Conservation (phyloP, 805 yeast species). For the Lachancea kluyveri region DNA sequence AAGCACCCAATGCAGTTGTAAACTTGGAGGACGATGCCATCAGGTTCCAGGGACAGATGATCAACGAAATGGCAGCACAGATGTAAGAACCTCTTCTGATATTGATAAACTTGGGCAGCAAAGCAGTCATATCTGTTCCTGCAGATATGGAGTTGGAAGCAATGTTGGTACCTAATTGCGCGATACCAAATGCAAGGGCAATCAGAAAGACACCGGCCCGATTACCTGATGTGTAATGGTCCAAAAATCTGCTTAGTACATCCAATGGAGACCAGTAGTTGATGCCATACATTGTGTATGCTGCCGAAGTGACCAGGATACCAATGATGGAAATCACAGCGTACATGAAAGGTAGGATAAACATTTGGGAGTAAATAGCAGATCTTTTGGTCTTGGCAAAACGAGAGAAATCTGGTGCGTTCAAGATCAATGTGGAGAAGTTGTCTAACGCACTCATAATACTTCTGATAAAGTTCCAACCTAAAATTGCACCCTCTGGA, state of each 20-base stretch:
- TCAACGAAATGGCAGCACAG: slow-evolving; percentile 61
- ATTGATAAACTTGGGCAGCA: slow-evolving; percentile 53
- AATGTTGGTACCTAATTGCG: slow-evolving; percentile 74
- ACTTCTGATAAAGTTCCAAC: slow-evolving; percentile 75
- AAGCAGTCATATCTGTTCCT: slow-evolving; percentile 51
- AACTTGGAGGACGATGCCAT: slow-evolving; percentile 58
- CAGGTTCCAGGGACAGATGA: slow-evolving; percentile 77
- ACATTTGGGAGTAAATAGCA: slow-evolving; percentile 43
- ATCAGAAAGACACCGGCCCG: slow-evolving; percentile 71
- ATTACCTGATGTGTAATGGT: slow-evolving; percentile 40
- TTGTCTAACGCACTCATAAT: slow-evolving; percentile 73
- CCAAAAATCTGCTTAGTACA: slow-evolving; percentile 45
- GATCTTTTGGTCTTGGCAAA: slow-evolving; percentile 51
- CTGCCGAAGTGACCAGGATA: slow-evolving; percentile 70
- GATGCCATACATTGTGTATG: slow-evolving; percentile 35
- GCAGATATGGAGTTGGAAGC: slow-evolving; percentile 59
- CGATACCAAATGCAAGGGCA: slow-evolving; percentile 56
- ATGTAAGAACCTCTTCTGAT: slow-evolving; percentile 58
- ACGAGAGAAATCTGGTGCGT: slow-evolving; percentile 80
- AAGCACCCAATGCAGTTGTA: slow-evolving; percentile 70
- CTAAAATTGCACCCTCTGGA: slow-evolving; percentile 35
- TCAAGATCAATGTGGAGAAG: slow-evolving; percentile 72
- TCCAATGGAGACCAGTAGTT: slow-evolving; percentile 46
- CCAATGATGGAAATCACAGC: slow-evolving; percentile 75
- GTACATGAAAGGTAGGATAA: slow-evolving; percentile 65